Percentiles rank a stretch among this genome's conserved stretches.
Evolutionary conservation across 2,329 filamentous ascomycete species (phyloP).

Genomic region (Pseudocercospora eumusae): DNA sequence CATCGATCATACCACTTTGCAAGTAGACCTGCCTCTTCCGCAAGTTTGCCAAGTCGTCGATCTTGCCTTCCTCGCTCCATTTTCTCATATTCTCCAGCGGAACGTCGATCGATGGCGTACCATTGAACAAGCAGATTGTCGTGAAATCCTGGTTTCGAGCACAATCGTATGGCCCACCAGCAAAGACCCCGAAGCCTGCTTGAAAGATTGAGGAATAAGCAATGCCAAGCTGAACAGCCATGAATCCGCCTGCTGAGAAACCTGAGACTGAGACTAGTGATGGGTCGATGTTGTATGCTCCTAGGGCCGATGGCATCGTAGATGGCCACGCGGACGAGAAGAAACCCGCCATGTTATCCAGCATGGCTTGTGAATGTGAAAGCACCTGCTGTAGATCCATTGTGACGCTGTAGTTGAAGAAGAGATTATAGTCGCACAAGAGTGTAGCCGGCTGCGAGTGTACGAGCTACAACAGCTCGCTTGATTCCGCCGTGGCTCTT

Average conservation of each 20-base stretch:
- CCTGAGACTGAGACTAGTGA: conserved; percentile 17
- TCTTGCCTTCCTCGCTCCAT: conserved; percentile 12
- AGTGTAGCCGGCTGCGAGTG: no score
- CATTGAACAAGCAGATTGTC: conserved; percentile 11
- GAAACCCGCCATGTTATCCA: no score
- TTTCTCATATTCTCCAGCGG: conserved; percentile 6
- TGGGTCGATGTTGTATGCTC: conserved; percentile 15
- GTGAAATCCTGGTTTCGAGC: conserved; percentile 17
- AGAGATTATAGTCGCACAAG: no score
- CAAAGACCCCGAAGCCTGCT: conserved; percentile 13
- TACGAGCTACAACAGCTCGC: not conserved
- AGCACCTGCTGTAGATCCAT: not conserved
- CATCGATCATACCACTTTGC: conserved; percentile 9
- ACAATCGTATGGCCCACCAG: conserved; percentile 21
- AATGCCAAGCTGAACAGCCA: conserved; percentile 21
- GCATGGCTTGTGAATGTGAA: not conserved
- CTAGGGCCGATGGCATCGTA: no score
- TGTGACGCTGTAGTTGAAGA: not conserved
- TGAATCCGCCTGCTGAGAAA: conserved; percentile 22
- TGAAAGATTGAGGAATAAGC: conserved; percentile 17
- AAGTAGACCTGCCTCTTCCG: conserved; percentile 2
- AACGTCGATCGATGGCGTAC: conserved; percentile 8
- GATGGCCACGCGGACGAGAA: no score
- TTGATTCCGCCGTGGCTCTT: not conserved
- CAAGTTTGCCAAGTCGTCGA: conserved; percentile 3